Evolutionary conservation across 176 grass and related monocot species (phyloP).

Genomic region (Hyparrhenia diplandra): DNA sequence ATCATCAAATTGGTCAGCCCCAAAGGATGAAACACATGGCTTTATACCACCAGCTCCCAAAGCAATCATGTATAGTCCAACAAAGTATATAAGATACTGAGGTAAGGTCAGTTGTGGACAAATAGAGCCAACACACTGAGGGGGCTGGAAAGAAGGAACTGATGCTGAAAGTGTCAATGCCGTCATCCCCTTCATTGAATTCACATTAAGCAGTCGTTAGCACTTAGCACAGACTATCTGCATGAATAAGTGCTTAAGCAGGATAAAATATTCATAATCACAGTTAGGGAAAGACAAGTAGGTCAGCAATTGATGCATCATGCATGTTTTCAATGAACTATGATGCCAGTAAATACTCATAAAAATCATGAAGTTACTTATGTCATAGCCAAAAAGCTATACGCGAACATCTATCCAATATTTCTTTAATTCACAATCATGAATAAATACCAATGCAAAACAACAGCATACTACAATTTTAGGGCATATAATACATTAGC

Average conservation of each 20-base stretch:
- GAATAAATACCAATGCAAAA: background rate
- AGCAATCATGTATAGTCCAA: slow-evolving; percentile 76
- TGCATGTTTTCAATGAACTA: background rate
- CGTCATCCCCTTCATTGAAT: slow-evolving; percentile 56
- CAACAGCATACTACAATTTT: background rate
- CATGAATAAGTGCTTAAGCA: background rate
- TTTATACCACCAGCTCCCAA: slow-evolving; percentile 77
- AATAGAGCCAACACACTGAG: slow-evolving; percentile 42
- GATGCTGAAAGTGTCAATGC: slow-evolving; percentile 62
- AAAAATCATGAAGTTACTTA: background rate
- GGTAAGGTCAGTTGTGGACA: slow-evolving; percentile 56
- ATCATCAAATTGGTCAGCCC: slow-evolving; percentile 77
- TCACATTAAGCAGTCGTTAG: slow-evolving; percentile 16
- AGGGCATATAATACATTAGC: background rate
- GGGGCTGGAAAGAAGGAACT: slow-evolving; percentile 49
- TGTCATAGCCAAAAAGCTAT: background rate
- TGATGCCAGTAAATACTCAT: background rate
- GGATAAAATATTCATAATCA: background rate
- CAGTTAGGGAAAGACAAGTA: slow-evolving; percentile 1
- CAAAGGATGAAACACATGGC: slow-evolving; percentile 82
- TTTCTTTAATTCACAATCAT: background rate
- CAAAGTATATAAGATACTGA: slow-evolving; percentile 60
- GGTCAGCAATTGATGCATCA: background rate
- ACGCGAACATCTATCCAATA: background rate
- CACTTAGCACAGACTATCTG: background rate